These are phyloP conservation scores for Paraleonurus japonicus DNA, from an alignment of 257 asterid species.

Conservation along the genomic window DNA sequence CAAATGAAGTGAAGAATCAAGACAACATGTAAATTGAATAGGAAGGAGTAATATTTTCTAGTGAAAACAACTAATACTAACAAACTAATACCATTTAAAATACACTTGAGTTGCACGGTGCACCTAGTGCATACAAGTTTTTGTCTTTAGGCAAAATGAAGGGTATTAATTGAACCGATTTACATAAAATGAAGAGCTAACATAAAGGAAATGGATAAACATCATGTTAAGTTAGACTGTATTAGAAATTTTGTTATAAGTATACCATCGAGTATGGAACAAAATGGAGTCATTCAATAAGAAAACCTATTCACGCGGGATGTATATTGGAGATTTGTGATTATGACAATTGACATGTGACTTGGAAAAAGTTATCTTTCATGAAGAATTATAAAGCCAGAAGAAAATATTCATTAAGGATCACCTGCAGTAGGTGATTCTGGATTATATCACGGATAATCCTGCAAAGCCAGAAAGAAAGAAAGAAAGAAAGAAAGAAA, in stretches of 20 bases:
- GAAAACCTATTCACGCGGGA: constrained; percentile 2
- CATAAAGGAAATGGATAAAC: not conserved
- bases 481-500: constrained; percentile 21
- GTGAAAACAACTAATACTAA: too few relatives aligned
- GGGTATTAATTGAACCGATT: not conserved
- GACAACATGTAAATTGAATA: too few relatives aligned
- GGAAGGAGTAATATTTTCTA: too few relatives aligned
- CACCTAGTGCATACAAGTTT: too few relatives aligned
- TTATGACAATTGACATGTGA: not conserved
- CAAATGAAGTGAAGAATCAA: too few relatives aligned
- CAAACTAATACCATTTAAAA: too few relatives aligned
- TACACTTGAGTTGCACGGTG: too few relatives aligned
- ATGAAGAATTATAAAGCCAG: not conserved
- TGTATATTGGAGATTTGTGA: not conserved
- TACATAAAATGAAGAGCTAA: not conserved
- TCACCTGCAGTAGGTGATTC: constrained; percentile 89
- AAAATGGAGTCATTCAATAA: constrained; percentile 14
- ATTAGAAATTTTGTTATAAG: not conserved
- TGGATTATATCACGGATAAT: constrained; percentile 92
- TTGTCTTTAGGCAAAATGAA: not conserved
- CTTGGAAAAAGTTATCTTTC: not conserved
- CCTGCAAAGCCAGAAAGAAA: constrained; percentile 46
- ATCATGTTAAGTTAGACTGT: not conserved
- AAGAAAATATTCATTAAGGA: constrained; percentile 15
- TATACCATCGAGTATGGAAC: not conserved